phyloP scores from a whole-genome alignment of 2,329 filamentous ascomycete genomes.

The Dothistroma septosporum region DNA sequence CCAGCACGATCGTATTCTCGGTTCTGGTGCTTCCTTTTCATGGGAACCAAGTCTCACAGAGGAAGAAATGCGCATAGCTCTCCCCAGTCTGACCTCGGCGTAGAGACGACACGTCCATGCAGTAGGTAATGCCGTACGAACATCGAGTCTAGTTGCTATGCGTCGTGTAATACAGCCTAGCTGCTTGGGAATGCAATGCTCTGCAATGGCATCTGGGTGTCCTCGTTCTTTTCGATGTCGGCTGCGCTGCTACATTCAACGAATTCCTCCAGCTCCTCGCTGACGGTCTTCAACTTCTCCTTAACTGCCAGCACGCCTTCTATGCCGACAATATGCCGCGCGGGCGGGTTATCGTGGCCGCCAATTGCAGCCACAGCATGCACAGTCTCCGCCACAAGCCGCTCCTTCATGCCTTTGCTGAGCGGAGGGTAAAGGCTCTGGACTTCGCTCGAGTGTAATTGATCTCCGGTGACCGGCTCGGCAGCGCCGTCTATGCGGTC shows the following conservation, averaged over 20 bases:
- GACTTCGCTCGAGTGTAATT: conserved; percentile 47
- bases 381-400: conserved; percentile 80
- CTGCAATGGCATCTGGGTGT: conserved; percentile 11
- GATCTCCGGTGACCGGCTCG: conserved; percentile 42
- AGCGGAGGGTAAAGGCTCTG: conserved; percentile 72
- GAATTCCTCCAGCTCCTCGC: conserved; percentile 94
- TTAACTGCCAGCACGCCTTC: conserved; percentile 85
- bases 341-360: conserved; percentile 91
- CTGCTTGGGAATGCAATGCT: background rate
- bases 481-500: conserved; percentile 57
- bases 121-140: background rate
- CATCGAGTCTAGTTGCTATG: background rate
- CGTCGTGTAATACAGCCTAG: background rate
- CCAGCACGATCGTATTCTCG: background rate
- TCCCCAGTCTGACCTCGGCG: background rate
- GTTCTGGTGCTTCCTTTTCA: background rate
- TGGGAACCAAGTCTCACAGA: background rate
- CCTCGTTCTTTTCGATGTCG: conserved; percentile 54
- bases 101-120: background rate
- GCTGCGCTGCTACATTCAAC: conserved; percentile 83
- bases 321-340: conserved; percentile 85
- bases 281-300: conserved; percentile 94
- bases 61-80: background rate
- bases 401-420: conserved; percentile 62
- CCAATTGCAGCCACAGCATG: conserved; percentile 88